Base-by-base conservation (phyloP, 805 yeast species). In the Candida sanyiensis region DNA sequence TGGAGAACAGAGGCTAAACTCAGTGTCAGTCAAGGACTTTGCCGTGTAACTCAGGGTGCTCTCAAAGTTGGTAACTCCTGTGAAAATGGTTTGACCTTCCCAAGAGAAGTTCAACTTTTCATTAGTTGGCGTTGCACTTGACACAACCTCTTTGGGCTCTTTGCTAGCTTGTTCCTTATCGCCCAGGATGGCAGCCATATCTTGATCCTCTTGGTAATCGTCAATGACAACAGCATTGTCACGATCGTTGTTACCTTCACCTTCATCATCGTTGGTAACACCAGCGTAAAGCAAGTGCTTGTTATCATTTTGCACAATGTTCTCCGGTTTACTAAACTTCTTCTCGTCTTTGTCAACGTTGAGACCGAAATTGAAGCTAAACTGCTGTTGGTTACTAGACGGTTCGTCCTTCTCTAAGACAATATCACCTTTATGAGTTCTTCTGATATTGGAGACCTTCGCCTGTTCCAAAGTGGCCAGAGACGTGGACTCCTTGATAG, bases 371-470 rank as follows among this genome's bases (percentile, higher is more conserved):
- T 62, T 52, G 27, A 52, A 46, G 39, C 62, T 66, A 27, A 23
- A 48, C 28, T 50, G 54, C 28, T 49, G 54, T 28, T 48, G 50
- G 18, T 41, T 42, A 5, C 33, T 34, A 5, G 35, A 8, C 6
- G 38, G 13, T 7, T 47, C 73, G 18, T 69, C 74, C 29, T 59
- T 64, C 40, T 83, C 94, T 6, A 85, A 70, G n/a, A 83, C 58
- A 53, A 83, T 89, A 45, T 88, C 95, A 19, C 96, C 96, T 57
- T 83, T 84, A 57, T 87, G 95, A 3, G 96, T 85, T 51, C 87
- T 70, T 48, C 86, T 70, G 47, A 85, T 75, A 32, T 79, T 70
- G 13, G 87, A 87, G 23, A 69, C 75, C 28, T 67, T 72, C 26
- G 73, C 75, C 18, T 61, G 70, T 30, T 79, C 78, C 35, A 88